Conservation (phyloP, 2,329 filamentous ascomycete species). For the Ophiostoma tasmaniense region DNA sequence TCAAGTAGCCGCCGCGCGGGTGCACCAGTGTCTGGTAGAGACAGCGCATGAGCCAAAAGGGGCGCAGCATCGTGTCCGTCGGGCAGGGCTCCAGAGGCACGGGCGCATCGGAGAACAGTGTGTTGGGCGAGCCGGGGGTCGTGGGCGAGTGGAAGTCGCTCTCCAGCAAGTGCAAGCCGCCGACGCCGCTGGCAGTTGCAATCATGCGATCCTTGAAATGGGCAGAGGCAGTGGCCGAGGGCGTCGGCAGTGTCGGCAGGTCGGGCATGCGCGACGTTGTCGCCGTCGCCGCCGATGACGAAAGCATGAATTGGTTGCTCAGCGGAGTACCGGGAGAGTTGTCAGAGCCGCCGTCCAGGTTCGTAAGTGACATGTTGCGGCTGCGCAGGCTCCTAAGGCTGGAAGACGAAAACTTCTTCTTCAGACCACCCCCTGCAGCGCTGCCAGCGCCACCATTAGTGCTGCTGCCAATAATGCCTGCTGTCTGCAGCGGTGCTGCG, state of each 20-base stretch:
- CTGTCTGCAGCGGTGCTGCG: not conserved
- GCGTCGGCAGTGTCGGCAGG: slow-evolving; percentile 59
- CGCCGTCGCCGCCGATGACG: slow-evolving; percentile 24
- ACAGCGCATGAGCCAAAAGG: slow-evolving; percentile 96
- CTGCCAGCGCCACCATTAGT: not conserved
- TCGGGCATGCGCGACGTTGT: slow-evolving; percentile 39
- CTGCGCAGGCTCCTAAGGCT: slow-evolving; percentile 64
- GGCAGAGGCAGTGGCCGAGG: slow-evolving; percentile 53
- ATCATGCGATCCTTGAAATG: slow-evolving; percentile 50
- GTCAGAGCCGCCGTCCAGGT: slow-evolving; percentile 50
- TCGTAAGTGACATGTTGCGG: slow-evolving; percentile 61
- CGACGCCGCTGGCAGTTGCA: slow-evolving; percentile 46
- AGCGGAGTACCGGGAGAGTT: slow-evolving; percentile 66
- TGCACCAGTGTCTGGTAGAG: slow-evolving; percentile 89
- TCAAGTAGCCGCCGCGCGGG: slow-evolving; percentile 83
- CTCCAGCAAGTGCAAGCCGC: slow-evolving; percentile 75
- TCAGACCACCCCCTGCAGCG: slow-evolving; percentile 34
- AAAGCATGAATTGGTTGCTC: slow-evolving; percentile 52
- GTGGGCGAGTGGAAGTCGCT: slow-evolving; percentile 65
- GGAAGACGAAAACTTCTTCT: slow-evolving; percentile 63
- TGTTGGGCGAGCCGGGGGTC: slow-evolving; percentile 54
- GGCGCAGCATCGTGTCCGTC: slow-evolving; percentile 77
- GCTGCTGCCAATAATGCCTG: slow-evolving; percentile 24
- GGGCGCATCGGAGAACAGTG: slow-evolving; percentile 55
- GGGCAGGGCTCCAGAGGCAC: slow-evolving; percentile 84